Conservation (phyloP, 148 eudicot species). For the Camellia lanceoleosa region DNA sequence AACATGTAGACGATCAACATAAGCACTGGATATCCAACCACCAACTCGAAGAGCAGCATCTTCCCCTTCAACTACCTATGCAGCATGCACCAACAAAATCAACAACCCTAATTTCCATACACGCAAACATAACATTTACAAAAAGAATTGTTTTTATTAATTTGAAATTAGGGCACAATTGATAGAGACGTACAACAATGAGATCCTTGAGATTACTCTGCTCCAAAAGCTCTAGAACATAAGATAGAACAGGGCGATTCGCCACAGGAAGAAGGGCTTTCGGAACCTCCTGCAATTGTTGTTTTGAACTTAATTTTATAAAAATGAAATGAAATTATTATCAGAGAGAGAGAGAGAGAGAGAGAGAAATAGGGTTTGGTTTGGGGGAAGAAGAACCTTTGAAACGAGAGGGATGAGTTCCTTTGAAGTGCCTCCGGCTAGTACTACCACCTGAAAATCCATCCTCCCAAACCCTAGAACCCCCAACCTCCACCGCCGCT, state of each 20-base stretch:
- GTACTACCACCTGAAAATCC: conserved; percentile 97
- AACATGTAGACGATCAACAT: conserved; percentile 81
- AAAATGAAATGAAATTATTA: background rate
- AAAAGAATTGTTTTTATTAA: background rate
- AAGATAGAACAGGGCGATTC: conserved; percentile 80
- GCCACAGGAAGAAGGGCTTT: conserved; percentile 93
- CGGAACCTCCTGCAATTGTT: conserved; percentile 66
- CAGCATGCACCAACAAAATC: background rate
- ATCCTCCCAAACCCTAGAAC: conserved; percentile 22
- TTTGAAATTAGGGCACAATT: background rate
- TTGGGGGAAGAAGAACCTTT: conserved; percentile 35
- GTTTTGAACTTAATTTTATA: background rate
- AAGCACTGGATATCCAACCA: conserved; percentile 80
- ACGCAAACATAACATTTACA: background rate
- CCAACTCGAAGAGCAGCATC: conserved; percentile 71
- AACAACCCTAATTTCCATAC: background rate
- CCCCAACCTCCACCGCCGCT: background rate
- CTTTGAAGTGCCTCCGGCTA: conserved; percentile 93
- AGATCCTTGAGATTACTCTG: conserved; percentile 74
- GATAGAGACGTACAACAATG: conserved; percentile 62
- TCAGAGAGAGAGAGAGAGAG: background rate
- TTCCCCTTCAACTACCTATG: conserved; percentile 89
- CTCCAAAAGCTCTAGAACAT: conserved; percentile 84
- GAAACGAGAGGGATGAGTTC: conserved; percentile 82
- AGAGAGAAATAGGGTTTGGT: background rate